Evolutionary conservation across 2,329 filamentous ascomycete genomes (phyloP).

Genomic region (Aspergillus sp.): DNA sequence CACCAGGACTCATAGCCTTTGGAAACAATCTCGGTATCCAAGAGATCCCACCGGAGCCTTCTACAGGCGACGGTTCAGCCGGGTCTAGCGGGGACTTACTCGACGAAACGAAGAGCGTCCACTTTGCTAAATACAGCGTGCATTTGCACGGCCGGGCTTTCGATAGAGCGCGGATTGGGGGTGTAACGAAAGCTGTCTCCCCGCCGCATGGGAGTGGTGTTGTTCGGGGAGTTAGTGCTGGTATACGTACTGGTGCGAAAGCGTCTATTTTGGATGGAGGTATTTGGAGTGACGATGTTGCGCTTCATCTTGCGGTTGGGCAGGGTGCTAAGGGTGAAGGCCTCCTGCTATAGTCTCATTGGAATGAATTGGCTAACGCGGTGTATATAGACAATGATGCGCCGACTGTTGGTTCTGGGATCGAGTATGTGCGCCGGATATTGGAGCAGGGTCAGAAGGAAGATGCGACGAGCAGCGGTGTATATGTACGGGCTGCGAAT

Average conservation of each 20-base stretch:
- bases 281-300: neutral
- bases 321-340: neutral
- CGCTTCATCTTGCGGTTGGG: neutral
- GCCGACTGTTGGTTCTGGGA: neutral
- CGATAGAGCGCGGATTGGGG: conserved; percentile 53
- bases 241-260: conserved; percentile 40
- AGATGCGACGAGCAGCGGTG: neutral
- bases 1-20: conserved; percentile 1
- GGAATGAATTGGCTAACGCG: neutral
- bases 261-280: neutral
- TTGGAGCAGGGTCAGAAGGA: neutral
- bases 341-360: too few species aligned
- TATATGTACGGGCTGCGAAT: neutral
- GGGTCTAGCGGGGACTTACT: conserved; percentile 35
- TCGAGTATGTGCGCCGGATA: neutral
- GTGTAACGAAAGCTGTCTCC: conserved; percentile 60
- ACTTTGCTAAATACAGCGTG: conserved; percentile 48
- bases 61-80: conserved; percentile 45
- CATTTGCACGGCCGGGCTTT: conserved; percentile 56
- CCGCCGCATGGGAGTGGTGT: conserved; percentile 52
- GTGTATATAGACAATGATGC: neutral
- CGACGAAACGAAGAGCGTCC: conserved; percentile 11
- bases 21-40: conserved; percentile 42
- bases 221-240: conserved; percentile 59
- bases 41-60: conserved; percentile 58